Conservation (phyloP, 2,329 filamentous ascomycete genomes). For the Sclerotiophoma versabilis region DNA sequence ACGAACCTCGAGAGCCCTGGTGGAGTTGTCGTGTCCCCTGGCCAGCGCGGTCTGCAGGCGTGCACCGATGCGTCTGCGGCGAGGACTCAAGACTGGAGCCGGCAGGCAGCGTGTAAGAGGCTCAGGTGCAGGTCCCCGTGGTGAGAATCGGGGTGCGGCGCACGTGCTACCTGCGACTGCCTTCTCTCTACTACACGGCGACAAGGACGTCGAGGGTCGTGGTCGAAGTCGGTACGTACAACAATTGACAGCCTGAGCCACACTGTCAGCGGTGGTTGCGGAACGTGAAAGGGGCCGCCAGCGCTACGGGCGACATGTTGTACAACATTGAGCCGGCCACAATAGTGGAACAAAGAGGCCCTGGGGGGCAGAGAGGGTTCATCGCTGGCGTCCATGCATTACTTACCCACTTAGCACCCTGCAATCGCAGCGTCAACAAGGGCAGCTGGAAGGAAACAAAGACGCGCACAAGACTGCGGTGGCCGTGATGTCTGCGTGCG, state of each 20-base stretch:
- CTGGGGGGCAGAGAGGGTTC: conserved; percentile 24
- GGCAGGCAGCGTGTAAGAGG: conserved; percentile 26
- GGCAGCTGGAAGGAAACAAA: conserved; percentile 25
- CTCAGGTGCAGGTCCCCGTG: conserved; percentile 30
- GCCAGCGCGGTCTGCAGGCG: conserved; percentile 40
- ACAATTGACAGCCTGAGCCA: conserved; percentile 35
- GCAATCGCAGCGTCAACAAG: conserved; percentile 16
- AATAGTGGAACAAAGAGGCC: conserved; percentile 41
- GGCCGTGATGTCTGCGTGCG: conserved; percentile 10
- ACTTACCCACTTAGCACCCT: conserved; percentile 36
- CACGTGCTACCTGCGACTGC: conserved; percentile 30
- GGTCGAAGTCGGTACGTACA: conserved; percentile 24
- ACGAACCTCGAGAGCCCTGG: conserved; percentile 43
- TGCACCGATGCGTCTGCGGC: conserved; percentile 38
- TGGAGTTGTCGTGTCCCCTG: conserved; percentile 34
- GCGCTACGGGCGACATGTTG: conserved; percentile 41
- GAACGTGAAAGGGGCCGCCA: conserved; percentile 37
- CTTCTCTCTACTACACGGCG: conserved; percentile 3
- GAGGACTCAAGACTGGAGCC: conserved; percentile 33
- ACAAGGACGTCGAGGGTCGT: conserved; percentile 7
- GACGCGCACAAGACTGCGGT: conserved; percentile 18
- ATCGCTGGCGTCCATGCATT: conserved; percentile 25
- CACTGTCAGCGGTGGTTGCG: conserved; percentile 39
- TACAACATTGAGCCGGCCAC: conserved; percentile 45
- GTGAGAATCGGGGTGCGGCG: conserved; percentile 18